Base-by-base conservation (phyloP, 306 rosid genomes). In the Oxytropis ochrocephala region DNA sequence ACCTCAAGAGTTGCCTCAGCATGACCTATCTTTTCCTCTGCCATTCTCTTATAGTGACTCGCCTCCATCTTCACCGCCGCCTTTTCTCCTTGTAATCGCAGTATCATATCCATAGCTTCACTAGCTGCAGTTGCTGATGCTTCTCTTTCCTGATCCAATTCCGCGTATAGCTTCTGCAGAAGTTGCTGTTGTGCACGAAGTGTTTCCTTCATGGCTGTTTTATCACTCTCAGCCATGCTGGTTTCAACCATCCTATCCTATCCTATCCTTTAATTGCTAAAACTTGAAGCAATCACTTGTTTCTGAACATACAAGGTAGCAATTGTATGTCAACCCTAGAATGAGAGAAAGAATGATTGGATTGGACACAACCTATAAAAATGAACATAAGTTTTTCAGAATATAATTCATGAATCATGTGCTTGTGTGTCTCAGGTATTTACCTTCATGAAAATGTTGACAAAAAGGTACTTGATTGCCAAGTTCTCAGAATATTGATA, bases 11-110 rank as follows among this genome's bases (percentile, higher is more conserved):
- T 78, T 19, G 83, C 86, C 85, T 91, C 92, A n/a, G 87, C 87
- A 63, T 91, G 94, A 52, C 69, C 86, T 10, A 94, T 88, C 81
- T 95, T 89, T 58, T 91, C 99, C 87, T 95, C 99, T 1, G 96
- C 85, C 87, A 91, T 63, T 84, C 95, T 95, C 84, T 86, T 91
- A 69, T 89, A 95, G 17, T 95, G 99, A 69, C 72, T 88, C 4
- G 97, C 89, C 73, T 91, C 99, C 99, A 91, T 87, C 85, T 89
- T 87, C 81, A 87, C 81, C 3, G 95, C 96, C 5, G 99, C 96
- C 42, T 95, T 95, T 55, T 95, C 99, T 7, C 88, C 99, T 83
- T 95, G 99, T 83, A 95, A 54, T 14, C 97, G 92, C 66, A 91
- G 70, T 50, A 95, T 95, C 97, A 95, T 91, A 16, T 96, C 92